Conservation (phyloP, 257 asterid genomes). For the Cruciata laevipes region DNA sequence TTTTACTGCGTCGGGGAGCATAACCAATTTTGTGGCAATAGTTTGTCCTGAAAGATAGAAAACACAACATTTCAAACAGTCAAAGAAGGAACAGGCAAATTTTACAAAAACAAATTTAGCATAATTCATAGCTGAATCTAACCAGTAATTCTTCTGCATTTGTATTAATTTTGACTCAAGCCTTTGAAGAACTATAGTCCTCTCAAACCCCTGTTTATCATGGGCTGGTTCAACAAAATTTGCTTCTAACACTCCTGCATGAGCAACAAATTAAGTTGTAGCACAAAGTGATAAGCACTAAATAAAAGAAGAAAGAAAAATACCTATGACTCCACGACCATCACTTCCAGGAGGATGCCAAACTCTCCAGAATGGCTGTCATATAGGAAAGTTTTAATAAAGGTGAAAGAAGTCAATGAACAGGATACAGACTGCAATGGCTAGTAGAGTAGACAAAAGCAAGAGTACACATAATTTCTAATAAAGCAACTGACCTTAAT, state of each 20-base stretch:
- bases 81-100: background rate
- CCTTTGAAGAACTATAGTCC: constrained; percentile 79
- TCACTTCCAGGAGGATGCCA: constrained; percentile 98
- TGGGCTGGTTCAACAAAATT: constrained; percentile 99
- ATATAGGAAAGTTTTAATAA: background rate
- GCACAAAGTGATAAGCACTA: constrained; percentile 6
- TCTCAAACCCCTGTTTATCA: constrained; percentile 97
- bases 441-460: too few species aligned
- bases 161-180: constrained; percentile 65
- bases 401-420: background rate
- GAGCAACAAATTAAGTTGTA: constrained; percentile 20
- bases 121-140: constrained; percentile 18
- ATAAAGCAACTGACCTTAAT: constrained; percentile 51
- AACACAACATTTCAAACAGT: constrained; percentile 6
- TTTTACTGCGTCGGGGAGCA: constrained; percentile 54
- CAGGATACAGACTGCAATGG: background rate
- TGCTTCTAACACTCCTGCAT: constrained; percentile 88
- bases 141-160: constrained; percentile 90
- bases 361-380: constrained; percentile 92
- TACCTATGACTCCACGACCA: constrained; percentile 99
- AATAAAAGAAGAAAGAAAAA: constrained; percentile 12
- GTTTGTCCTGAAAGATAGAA: constrained; percentile 45
- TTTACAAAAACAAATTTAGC: background rate
- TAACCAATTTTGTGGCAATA: constrained; percentile 85
- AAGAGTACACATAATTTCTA: background rate